These are phyloP conservation scores for Tetracladium setigerum DNA, from an alignment of 495 filamentous ascomycete species.

Conservation along the genomic window DNA sequence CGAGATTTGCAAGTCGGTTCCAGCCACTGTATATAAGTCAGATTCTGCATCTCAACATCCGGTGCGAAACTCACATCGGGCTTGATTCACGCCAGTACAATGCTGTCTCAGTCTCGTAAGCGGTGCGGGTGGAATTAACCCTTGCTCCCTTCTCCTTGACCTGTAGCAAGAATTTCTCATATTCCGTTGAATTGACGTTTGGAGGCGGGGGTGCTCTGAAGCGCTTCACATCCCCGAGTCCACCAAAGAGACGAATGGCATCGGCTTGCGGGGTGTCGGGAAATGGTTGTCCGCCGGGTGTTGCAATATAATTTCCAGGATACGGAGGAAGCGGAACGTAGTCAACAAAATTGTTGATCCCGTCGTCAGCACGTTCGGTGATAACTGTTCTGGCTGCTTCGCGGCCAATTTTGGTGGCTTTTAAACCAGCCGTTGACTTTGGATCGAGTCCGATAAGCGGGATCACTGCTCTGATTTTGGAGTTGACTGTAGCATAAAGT, in stretches of 20 bases:
- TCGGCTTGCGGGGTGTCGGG: constrained; percentile 27
- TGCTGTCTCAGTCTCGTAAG: constrained; percentile 25
- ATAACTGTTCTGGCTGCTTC: constrained; percentile 22
- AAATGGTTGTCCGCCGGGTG: constrained; percentile 20
- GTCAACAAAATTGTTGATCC: constrained; percentile 27
- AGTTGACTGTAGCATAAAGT: constrained; percentile 20
- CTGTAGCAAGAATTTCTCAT: constrained; percentile 16
- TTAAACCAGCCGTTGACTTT: constrained; percentile 15
- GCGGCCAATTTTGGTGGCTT: constrained; percentile 21
- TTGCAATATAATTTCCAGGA: constrained; percentile 25
- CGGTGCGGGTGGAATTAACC: constrained; percentile 18
- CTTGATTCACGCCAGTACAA: constrained; percentile 28
- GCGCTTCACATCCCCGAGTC: constrained; percentile 20
- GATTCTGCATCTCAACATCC: neutral
- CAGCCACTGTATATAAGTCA: constrained; percentile 14
- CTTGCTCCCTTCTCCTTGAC: constrained; percentile 23
- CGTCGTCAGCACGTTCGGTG: constrained; percentile 24
- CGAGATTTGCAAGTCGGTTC: constrained; percentile 27
- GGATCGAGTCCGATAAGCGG: constrained; percentile 24
- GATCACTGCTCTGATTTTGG: constrained; percentile 22
- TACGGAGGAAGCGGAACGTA: constrained; percentile 18
- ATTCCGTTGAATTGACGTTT: constrained; percentile 9
- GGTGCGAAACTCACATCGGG: constrained; percentile 18
- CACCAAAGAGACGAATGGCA: constrained; percentile 22
- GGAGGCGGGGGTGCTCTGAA: constrained; percentile 24